Conservation (phyloP, 345 rosid genomes). For the Salix viminalis region DNA sequence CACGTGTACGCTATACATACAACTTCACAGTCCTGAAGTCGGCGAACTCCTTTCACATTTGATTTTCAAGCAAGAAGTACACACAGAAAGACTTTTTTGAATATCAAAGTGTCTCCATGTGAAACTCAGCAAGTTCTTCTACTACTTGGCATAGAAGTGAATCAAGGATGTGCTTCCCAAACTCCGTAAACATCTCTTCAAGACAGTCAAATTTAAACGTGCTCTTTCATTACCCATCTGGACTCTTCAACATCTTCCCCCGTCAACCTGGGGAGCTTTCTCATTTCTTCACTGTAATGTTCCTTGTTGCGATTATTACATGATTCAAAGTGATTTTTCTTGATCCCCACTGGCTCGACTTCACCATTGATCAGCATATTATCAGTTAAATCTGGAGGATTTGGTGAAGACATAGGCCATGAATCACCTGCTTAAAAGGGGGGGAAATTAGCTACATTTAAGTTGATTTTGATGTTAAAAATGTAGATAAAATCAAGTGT, state of each 20-base stretch:
- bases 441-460: neutral
- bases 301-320: slow-evolving; percentile 19
- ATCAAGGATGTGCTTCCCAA: slow-evolving; percentile 53
- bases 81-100: neutral
- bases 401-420: neutral
- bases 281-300: slow-evolving; percentile 30
- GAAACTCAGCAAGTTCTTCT: slow-evolving; percentile 41
- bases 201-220: slow-evolving; percentile 26
- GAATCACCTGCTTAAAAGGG: neutral
- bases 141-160: slow-evolving; percentile 15
- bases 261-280: slow-evolving; percentile 36
- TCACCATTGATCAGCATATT: neutral
- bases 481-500: neutral
- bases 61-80: neutral
- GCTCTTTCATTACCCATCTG: slow-evolving; percentile 36
- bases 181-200: slow-evolving; percentile 46
- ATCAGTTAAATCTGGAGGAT: neutral
- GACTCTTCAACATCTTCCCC: slow-evolving; percentile 44
- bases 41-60: slow-evolving; percentile 18
- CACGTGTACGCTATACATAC: too few relatives aligned
- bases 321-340: slow-evolving; percentile 4
- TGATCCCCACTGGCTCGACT: neutral
- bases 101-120: slow-evolving; percentile 15
- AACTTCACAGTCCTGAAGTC: neutral
- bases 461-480: neutral